These are phyloP conservation scores for Candida hungchunana DNA, from an alignment of 805 yeast genomes.

Conservation along the genomic window DNA sequence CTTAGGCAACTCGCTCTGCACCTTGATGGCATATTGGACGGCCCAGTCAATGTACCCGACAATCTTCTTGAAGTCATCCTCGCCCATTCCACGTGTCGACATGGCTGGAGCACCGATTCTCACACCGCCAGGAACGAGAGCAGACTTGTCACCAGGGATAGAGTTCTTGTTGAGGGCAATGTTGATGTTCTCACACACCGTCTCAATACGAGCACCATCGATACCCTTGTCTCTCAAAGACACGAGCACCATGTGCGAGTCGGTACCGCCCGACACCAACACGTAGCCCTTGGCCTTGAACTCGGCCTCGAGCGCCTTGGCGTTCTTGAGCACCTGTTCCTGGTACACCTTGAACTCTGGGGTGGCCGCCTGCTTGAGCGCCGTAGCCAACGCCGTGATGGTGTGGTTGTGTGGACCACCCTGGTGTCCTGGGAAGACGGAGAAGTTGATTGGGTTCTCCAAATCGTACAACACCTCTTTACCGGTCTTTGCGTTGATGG, in stretches of 20 bases:
- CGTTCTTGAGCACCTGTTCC: conserved; percentile 74
- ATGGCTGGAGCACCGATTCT: conserved; percentile 98
- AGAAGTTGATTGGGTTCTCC: conserved; percentile 88
- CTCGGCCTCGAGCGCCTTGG: conserved; percentile 69
- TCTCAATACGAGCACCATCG: conserved; percentile 96
- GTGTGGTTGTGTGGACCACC: conserved; percentile 99
- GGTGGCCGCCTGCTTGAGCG: conserved; percentile 84
- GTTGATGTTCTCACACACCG: conserved; percentile 82
- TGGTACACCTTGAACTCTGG: conserved; percentile 90
- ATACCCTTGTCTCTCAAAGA: conserved; percentile 70
- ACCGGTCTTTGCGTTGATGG: conserved; percentile 69
- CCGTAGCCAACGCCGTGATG: conserved; percentile 92
- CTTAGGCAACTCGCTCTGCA: conserved; percentile 78
- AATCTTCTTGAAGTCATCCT: conserved; percentile 77
- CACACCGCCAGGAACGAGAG: conserved; percentile 92
- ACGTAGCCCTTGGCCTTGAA: conserved; percentile 60
- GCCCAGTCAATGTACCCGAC: conserved; percentile 79
- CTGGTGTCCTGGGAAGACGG: conserved; percentile 99
- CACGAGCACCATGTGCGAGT: conserved; percentile 85
- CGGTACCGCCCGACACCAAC: conserved; percentile 91
- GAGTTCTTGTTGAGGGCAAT: conserved; percentile 96
- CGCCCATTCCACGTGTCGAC: conserved; percentile 96
- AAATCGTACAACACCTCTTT: conserved; percentile 81
- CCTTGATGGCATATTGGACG: conserved; percentile 66
- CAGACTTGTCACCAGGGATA: conserved; percentile 94